phyloP scores from a whole-genome alignment of 225 moss, liverwort and hornwort species.

The Sphagnum tenellum region DNA sequence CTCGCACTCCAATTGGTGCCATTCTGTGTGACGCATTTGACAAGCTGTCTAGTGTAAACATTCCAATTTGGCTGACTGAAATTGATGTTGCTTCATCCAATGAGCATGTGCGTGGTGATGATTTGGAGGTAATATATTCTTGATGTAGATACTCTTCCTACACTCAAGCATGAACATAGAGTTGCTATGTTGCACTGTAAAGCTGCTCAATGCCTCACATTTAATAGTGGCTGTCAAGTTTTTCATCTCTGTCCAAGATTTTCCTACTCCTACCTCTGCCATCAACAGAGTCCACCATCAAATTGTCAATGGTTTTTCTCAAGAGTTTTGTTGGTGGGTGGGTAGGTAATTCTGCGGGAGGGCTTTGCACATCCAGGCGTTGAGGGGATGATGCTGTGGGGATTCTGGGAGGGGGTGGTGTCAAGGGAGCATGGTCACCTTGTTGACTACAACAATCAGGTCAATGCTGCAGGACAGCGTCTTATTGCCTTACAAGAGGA shows the following conservation, averaged over 20 bases:
- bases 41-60: constrained; percentile 27
- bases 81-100: constrained; percentile 65
- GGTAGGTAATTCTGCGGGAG: constrained; percentile 64
- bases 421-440: constrained; percentile 64
- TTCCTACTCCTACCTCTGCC: too few relatives aligned
- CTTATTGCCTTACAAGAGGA: constrained; percentile 65
- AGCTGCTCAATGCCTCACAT: not conserved
- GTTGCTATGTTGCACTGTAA: not conserved
- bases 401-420: constrained; percentile 76
- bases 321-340: constrained; percentile 3
- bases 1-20: constrained; percentile 61
- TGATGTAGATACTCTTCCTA: too few relatives aligned
- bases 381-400: constrained; percentile 78
- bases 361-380: constrained; percentile 73
- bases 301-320: not conserved
- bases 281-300: too few relatives aligned
- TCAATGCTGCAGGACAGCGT: constrained; percentile 64
- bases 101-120: constrained; percentile 72
- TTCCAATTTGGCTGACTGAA: constrained; percentile 91
- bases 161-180: too few relatives aligned
- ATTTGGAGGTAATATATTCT: constrained; percentile 55
- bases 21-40: constrained; percentile 53
- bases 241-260: too few relatives aligned
- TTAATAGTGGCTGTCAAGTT: not conserved
- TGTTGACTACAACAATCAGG: constrained; percentile 54